Conservation (phyloP, 768 basidiomycete genomes). For the Agaricus bisporus region DNA sequence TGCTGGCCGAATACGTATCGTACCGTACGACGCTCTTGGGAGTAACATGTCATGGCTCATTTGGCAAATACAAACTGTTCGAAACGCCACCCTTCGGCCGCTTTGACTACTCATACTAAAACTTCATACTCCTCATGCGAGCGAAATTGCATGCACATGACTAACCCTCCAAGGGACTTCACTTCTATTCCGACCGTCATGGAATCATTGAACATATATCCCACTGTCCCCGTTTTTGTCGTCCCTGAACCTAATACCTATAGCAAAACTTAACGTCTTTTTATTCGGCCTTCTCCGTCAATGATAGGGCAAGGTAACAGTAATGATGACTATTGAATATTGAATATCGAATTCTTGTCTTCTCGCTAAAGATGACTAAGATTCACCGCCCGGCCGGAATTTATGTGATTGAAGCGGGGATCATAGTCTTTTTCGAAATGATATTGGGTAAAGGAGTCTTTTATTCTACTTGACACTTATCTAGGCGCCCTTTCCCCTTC, state of each 20-base stretch:
- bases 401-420: background rate
- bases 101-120: conserved; percentile 2
- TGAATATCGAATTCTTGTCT: too few species aligned
- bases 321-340: too few species aligned
- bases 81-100: background rate
- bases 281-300: background rate
- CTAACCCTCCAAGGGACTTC: background rate
- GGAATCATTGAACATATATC: background rate
- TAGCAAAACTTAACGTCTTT: background rate
- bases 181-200: background rate
- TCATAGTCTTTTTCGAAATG: background rate
- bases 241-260: background rate
- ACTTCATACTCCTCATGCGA: background rate
- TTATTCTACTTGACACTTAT: background rate
- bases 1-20: background rate
- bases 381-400: background rate
- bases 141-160: background rate
- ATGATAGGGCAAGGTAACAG: background rate
- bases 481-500: too few species aligned
- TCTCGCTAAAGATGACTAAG: too few species aligned
- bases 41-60: background rate
- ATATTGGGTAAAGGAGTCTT: background rate
- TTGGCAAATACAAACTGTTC: background rate
- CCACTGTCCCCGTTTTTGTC: conserved; percentile 1
- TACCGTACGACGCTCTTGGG: background rate